Base-by-base conservation (phyloP, 768 basidiomycete genomes). In the Cystobasidium tubakii region DNA sequence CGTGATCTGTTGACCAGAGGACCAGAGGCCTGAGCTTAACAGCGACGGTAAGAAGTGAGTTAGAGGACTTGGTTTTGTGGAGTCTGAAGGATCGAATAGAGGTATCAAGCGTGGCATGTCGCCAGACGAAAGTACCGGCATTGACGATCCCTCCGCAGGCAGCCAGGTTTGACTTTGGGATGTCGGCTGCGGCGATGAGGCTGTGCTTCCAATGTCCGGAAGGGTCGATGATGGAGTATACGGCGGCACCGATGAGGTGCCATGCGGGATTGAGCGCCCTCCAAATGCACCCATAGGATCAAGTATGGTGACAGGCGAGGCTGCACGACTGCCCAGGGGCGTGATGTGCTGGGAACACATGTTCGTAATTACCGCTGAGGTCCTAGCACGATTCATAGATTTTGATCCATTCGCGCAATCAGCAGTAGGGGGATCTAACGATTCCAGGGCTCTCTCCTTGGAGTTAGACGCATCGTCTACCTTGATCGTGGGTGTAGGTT, bases 91-190 rank as follows among this genome's bases (percentile, higher is more conserved):
- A 53, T 84, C 83, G 78, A 82, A 84, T 60, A 86, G 79, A 1
- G 85, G 85, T 57, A 86, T 84, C n/a, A 79, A 74, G 46, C 75
- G 69, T 9, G 78, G 78, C 50, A 33, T 33, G 31, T 54, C 66
- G 4, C 9, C 1, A 13, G 39, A n/a, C 53, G 43, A 33, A 12
- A 42, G 17, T 15, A 3, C 4, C n/a, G 46, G 57, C 57, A 27
- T 9, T 17, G 25, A 60, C 21, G 12, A 31, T 6, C 7, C 27
- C 6, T 54, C 27, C 4, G 53, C 53, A 7, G 53, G 21, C 27
- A 19, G 39, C 39, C 39, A 39, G 15, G 39, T 6, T 29, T 54
- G 53, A 23, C 0, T 21, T 25, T 50, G 70, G 12, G 42, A 69
- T 62, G 60, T 33, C 50, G 4, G 21, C 19, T 34, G 10, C 0